Conservation (phyloP, 78 protist species). For the Tieghemostelium lacteum region DNA sequence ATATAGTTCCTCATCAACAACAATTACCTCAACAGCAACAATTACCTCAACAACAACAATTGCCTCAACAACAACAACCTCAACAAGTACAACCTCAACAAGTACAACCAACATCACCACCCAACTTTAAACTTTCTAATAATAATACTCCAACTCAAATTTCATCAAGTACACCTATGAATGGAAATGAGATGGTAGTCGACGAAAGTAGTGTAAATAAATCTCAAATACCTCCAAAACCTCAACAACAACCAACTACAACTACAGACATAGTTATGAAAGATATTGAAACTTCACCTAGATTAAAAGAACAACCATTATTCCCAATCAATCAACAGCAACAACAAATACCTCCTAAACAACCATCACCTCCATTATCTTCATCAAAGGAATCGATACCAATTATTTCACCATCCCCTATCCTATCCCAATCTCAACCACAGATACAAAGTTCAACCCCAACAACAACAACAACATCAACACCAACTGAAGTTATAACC, state of each 20-base stretch:
- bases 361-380: constrained; percentile 2
- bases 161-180: no score
- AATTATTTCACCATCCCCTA: background rate
- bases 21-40: background rate
- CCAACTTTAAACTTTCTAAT: no score
- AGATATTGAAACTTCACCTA: no score
- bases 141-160: no score
- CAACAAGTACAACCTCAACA: background rate
- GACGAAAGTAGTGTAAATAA: no score
- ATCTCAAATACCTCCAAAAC: background rate
- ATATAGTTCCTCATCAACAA: background rate
- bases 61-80: background rate
- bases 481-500: background rate
- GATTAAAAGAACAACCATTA: background rate
- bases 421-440: background rate
- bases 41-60: background rate
- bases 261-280: background rate
- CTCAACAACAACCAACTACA: background rate
- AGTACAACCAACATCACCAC: background rate
- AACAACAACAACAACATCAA: background rate
- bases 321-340: background rate
- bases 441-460: background rate
- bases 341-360: constrained; percentile 6
- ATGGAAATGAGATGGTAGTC: no score
- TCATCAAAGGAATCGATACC: background rate